These are phyloP conservation scores for Flaveria ramosissima DNA, from an alignment of 129 eudicot genomes.

Conservation along the genomic window DNA sequence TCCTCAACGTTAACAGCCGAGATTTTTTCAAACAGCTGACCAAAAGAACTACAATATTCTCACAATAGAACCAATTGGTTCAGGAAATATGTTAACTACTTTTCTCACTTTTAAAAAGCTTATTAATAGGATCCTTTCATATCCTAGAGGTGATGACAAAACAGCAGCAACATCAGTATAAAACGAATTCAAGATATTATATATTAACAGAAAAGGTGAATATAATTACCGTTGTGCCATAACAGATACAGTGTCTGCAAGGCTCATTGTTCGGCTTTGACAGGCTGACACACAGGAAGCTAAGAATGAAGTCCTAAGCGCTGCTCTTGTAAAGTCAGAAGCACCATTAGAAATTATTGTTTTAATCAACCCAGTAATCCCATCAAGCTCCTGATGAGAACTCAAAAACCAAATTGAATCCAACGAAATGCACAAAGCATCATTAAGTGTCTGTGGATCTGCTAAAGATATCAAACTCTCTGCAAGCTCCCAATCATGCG, in stretches of 20 bases:
- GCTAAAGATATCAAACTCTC: slow-evolving; percentile 74
- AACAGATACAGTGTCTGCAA: slow-evolving; percentile 84
- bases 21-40: slow-evolving; percentile 6
- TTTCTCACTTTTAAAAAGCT: neutral
- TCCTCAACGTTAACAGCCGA: neutral
- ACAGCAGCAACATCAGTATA: slow-evolving; percentile 11
- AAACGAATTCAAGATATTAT: neutral
- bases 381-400: slow-evolving; percentile 63
- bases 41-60: slow-evolving; percentile 6
- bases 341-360: slow-evolving; percentile 84
- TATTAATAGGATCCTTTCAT: neutral
- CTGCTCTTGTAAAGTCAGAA: slow-evolving; percentile 90
- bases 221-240: slow-evolving; percentile 81
- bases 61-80: neutral
- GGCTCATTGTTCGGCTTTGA: slow-evolving; percentile 86
- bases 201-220: neutral
- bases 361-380: slow-evolving; percentile 73
- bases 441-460: slow-evolving; percentile 85
- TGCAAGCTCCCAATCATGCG: slow-evolving; percentile 88
- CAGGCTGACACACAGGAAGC: slow-evolving; percentile 98
- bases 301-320: slow-evolving; percentile 88
- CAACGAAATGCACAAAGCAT: slow-evolving; percentile 84
- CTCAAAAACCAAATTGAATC: slow-evolving; percentile 93
- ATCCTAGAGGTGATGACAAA: neutral
- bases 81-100: neutral